Evolutionary conservation across 1,284 basidiomycete genomes (phyloP).

Genomic region (Hymenochaete sp.): DNA sequence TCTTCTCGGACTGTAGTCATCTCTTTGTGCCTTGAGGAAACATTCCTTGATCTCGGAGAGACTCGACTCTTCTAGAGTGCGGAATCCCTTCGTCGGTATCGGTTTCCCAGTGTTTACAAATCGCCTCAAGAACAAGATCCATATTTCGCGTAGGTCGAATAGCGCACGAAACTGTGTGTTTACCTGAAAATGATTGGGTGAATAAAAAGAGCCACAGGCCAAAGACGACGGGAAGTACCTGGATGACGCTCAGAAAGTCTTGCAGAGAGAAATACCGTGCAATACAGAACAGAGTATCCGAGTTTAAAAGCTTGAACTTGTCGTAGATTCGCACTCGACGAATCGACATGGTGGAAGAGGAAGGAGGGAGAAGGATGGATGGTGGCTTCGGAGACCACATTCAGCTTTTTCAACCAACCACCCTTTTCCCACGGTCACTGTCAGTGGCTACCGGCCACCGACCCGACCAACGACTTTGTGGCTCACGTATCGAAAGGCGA

Average conservation of each 20-base stretch:
- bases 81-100: neutral
- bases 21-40: neutral
- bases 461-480: no score
- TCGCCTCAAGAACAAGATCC: neutral
- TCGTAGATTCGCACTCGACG: no score
- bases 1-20: neutral
- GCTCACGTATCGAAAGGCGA: no score
- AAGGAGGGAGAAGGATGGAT: no score
- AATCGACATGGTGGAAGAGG: no score
- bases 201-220: neutral
- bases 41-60: neutral
- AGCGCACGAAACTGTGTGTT: neutral
- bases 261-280: neutral
- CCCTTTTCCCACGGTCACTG: no score
- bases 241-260: neutral
- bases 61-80: neutral
- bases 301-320: neutral
- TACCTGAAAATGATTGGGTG: neutral
- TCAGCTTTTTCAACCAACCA: no score
- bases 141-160: neutral
- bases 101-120: neutral
- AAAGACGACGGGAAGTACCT: neutral
- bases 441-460: no score
- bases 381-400: no score
- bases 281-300: neutral